A percentile compares a stretch with the other conserved stretches of the same genome.
Evolutionary conservation across 768 basidiomycete genomes (phyloP).

Genomic region (Cyathus striatus): DNA sequence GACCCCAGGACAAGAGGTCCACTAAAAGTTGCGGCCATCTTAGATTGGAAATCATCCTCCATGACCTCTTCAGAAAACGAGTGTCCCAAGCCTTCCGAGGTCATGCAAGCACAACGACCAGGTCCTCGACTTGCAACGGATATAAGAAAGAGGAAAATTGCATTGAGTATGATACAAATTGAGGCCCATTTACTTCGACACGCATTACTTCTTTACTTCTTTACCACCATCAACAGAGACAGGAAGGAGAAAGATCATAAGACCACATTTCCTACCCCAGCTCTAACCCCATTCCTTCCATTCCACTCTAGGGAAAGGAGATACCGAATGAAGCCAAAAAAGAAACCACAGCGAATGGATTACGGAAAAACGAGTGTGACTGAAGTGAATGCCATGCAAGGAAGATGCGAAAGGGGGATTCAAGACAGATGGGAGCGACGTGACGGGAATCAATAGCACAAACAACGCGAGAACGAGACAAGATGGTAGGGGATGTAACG

Average conservation of each 20-base stretch:
- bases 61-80: too few relatives aligned
- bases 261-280: not conserved
- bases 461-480: not conserved
- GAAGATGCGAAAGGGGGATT: not conserved
- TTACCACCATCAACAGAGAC: too few relatives aligned
- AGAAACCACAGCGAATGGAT: not conserved
- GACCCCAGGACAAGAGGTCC: too few relatives aligned
- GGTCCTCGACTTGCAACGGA: too few relatives aligned
- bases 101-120: too few relatives aligned
- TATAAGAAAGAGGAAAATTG: not conserved
- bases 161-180: constrained; percentile 16
- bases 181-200: constrained; percentile 14
- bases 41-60: too few relatives aligned
- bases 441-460: constrained; percentile 1
- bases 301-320: not conserved
- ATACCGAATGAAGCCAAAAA: not conserved
- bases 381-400: not conserved
- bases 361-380: not conserved
- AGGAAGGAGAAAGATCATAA: too few relatives aligned
- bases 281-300: not conserved
- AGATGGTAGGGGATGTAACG: not conserved
- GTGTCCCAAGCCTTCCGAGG: too few relatives aligned
- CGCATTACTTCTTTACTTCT: constrained; percentile 8
- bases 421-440: not conserved
- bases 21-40: too few relatives aligned